Evolutionary conservation across 108 stramenopile species (phyloP), one percentile per base, ranked within the genome.

Genomic region (Nannochloropsis salina): DNA sequence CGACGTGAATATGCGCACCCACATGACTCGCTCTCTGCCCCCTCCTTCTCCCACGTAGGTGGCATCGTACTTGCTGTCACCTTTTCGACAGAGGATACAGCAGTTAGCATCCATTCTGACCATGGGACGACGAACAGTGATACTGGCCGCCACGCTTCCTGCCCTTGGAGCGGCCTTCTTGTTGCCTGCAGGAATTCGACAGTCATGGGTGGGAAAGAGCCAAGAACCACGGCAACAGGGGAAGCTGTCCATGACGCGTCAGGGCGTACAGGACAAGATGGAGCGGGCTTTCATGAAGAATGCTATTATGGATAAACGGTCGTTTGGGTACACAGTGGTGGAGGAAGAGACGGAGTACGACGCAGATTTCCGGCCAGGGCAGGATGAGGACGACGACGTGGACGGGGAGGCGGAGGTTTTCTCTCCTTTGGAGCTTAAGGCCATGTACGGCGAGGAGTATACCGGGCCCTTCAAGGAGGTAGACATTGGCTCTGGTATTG

Each of bases 321-420:
- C 61, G 61, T 74, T n/a, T n/a, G 61, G 61, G n/a, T 74, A 74
- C n/a, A 74, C 61, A n/a, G 2, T 74, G 8, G 61, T 74, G 4
- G 61, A n/a, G 61, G 61, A 74, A n/a, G 61, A 74, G 61, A 2
- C 61, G 2, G 61, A 74, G 61, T 74, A 74, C 61, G 61, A 74
- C 61, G 61, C 15, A n/a, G n/a, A 74, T n/a, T 74, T 74, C n/a
- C 20, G 20, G 61, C 20, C 61, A n/a, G 61, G 61, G 20, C 61
- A n/a, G 61, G 61, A 74, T n/a, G 61, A 74, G 61, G 61, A 74
- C n/a, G 61, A 74, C 61, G 61, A 74, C n/a, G 61, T 74, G 61
- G 61, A 74, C n/a, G 61, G 61, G 61, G 61, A 74, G 61, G 61
- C 61, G 2, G 61, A 74, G 61, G 61, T 74, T 15, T 74, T 74